Percentiles rank a stretch among this genome's conserved stretches.
Conservation (phyloP, 2,329 filamentous ascomycete genomes). For the Diplodia scrobiculata region DNA sequence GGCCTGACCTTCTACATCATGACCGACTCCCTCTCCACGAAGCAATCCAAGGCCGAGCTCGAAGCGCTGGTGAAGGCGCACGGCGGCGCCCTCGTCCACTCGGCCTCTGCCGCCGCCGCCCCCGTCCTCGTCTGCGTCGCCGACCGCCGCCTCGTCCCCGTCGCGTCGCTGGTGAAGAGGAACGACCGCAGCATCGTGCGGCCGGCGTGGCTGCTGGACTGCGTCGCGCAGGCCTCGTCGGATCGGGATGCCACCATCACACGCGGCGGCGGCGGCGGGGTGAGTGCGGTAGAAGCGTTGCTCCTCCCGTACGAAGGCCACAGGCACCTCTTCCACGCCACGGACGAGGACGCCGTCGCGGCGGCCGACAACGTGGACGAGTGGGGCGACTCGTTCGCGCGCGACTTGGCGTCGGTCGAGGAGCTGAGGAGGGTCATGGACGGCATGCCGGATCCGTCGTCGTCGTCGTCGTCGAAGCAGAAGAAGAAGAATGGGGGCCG, state of each 20-base stretch:
- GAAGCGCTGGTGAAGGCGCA: constrained; percentile 81
- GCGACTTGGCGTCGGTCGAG: constrained; percentile 58
- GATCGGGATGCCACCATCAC: constrained; percentile 42
- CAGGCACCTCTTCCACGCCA: constrained; percentile 72
- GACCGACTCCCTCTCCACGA: constrained; percentile 71
- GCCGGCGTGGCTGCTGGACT: constrained; percentile 82
- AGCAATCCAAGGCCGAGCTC: constrained; percentile 75
- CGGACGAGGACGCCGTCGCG: constrained; percentile 56
- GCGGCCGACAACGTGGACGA: constrained; percentile 68
- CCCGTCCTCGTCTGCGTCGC: constrained; percentile 63
- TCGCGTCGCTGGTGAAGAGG: constrained; percentile 76
- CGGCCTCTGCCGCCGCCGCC: constrained; percentile 64
- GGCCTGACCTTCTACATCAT: constrained; percentile 79
- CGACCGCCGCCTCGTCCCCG: constrained; percentile 77
- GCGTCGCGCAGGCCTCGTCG: constrained; percentile 63
- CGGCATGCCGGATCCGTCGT: background rate
- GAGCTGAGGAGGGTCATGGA: constrained; percentile 30
- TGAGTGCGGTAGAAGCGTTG: constrained; percentile 43
- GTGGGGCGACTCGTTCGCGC: constrained; percentile 79
- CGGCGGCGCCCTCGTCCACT: constrained; percentile 78
- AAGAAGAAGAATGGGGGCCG: constrained; percentile 15
- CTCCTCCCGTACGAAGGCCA: constrained; percentile 66
- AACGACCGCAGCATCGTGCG: constrained; percentile 72
- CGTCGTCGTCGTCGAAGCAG: background rate
- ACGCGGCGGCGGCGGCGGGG: too few relatives aligned